Base-by-base conservation (phyloP, 371 early-diverging fungal genomes). In the Conidiobolus incongruus region DNA sequence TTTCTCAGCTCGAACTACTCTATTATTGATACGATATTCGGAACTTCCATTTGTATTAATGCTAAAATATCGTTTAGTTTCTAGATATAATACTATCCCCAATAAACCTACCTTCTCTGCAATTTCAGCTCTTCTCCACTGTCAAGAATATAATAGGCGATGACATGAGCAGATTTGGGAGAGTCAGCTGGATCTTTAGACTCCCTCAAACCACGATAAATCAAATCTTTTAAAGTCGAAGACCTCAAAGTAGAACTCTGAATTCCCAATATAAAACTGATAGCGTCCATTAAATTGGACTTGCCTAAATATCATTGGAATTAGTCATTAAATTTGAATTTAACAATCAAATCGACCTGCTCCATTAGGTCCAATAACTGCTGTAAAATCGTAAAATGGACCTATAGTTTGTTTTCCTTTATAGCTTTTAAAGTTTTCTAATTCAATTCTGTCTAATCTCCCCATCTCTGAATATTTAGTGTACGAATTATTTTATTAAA, bases 361-460 rank as follows among this genome's bases (percentile, higher is more conserved):
- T 42, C 99, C 99, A 66, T 99, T 99, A 24, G 99, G 98, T 11
- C 99, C 99, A 47, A 98, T 87, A 35, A 99, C 83, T 47, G 89
- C 84, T 3, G 97, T 92, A 58, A 99, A 98, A 55, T 84, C 67
- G 56, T 79, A 63, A 56, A 99, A 96, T 8, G 94, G 94, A 1
- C 95, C 97, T 43, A 99, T 91, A 28, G 68, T 66, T 54, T 91
- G 85, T 42, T 61, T 65, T 20, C 93, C 94, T 49, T 77, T 74
- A 60, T 99, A 99, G 4, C 94, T 92, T 69, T 99, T 99, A 78
- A 99, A 99, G 74, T 98, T 91, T 48, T 84, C 84, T 2, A 98
- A 67, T 60, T 96, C 94, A 31, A 99, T 66, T 51, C 81, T 79
- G 34, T 85, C 62, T 7, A 95, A 72, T 40, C 65, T 65, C 30